A percentile compares a stretch with the other conserved stretches of the same genome.
Evolutionary conservation across 208 protist species (phyloP).

Genomic region (Ichthyophonus hoferi): DNA sequence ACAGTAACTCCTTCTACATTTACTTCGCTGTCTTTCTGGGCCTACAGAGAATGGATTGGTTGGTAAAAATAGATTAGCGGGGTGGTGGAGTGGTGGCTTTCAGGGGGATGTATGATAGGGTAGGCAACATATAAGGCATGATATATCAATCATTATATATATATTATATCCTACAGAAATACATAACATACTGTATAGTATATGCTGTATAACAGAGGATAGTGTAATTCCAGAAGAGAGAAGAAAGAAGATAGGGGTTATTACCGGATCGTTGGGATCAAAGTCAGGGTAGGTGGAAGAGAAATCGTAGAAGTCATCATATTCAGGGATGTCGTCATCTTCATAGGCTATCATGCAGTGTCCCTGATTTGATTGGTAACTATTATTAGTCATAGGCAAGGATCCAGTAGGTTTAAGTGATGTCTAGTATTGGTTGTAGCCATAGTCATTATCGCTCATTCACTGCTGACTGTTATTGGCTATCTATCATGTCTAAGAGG

Average conservation of each 20-base stretch:
- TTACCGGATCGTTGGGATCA: constrained; percentile 21
- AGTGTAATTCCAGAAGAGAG: no score
- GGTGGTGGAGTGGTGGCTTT: background rate
- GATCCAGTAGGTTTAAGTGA: no score
- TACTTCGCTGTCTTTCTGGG: background rate
- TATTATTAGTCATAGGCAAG: no score
- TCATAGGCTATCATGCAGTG: constrained; percentile 62
- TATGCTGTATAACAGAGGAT: no score
- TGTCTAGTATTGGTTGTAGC: no score
- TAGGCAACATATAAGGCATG: background rate
- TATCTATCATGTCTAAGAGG: no score
- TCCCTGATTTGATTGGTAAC: no score
- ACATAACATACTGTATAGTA: background rate
- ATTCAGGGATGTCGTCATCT: constrained; percentile 48
- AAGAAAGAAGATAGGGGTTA: no score
- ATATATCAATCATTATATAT: background rate
- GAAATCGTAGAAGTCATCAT: constrained; percentile 65
- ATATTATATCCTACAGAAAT: background rate
- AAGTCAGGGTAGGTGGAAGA: constrained; percentile 48
- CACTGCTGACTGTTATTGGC: no score
- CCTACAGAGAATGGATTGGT: background rate
- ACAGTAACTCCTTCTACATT: background rate
- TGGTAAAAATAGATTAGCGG: background rate
- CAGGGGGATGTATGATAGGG: background rate
- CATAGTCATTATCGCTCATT: no score